Evolutionary conservation across 1,139 yeast genomes (phyloP).

Genomic region (Suhomyces kunorum): DNA sequence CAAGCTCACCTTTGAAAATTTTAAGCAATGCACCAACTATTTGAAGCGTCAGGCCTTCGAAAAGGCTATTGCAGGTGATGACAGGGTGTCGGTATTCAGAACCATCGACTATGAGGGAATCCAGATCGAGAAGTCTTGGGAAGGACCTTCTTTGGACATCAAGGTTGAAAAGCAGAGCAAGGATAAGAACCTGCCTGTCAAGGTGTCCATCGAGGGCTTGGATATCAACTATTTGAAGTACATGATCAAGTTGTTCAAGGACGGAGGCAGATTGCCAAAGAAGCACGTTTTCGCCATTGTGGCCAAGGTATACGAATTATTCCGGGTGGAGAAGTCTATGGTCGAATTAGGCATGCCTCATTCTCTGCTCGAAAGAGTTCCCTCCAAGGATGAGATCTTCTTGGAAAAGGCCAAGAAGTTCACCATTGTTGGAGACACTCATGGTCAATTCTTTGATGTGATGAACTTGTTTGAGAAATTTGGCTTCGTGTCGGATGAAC

Average conservation of each 20-base stretch:
- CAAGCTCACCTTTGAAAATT: conserved; percentile 61
- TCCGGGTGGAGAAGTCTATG: conserved; percentile 69
- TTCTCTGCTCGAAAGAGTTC: conserved; percentile 24
- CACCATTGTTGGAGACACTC: conserved; percentile 96
- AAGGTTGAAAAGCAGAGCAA: conserved; percentile 21
- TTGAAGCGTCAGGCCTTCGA: conserved; percentile 80
- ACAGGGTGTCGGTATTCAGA: conserved; percentile 37
- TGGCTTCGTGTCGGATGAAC: conserved; percentile 69
- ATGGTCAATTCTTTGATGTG: conserved; percentile 92
- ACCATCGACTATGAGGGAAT: conserved; percentile 52
- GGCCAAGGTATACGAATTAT: conserved; percentile 66
- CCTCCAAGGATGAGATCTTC: conserved; percentile 24
- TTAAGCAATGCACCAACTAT: conserved; percentile 64
- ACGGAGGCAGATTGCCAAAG: conserved; percentile 74
- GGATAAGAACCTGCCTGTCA: conserved; percentile 18
- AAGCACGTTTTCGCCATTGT: conserved; percentile 83
- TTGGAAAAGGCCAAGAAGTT: conserved; percentile 42
- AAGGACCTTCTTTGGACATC: conserved; percentile 61
- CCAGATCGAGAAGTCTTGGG: conserved; percentile 58
- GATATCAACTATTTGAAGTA: conserved; percentile 55
- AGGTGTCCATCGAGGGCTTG: conserved; percentile 36
- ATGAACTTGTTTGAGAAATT: conserved; percentile 72
- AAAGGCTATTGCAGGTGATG: conserved; percentile 77
- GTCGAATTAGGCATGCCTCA: conserved; percentile 63
- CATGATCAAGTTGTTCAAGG: conserved; percentile 68